Conservation (phyloP, 1,284 basidiomycete species). For the Trichosporon ovoides region DNA sequence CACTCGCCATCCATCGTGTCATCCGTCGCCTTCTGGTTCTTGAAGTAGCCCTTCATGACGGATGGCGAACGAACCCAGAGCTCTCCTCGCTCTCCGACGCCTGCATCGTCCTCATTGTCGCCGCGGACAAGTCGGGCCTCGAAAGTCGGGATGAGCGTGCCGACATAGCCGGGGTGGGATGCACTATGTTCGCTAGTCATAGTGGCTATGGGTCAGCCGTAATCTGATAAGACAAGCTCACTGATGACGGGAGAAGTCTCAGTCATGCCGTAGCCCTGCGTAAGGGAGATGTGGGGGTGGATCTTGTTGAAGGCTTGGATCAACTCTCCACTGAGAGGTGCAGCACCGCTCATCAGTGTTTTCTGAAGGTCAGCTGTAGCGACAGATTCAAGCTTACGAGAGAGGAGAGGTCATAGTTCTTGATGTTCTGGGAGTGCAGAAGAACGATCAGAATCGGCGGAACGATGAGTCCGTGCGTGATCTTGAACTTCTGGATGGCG, state of each 20-base stretch:
- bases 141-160: constrained; percentile 68
- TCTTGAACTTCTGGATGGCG: constrained; percentile 64
- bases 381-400: neutral
- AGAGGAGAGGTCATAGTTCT: constrained; percentile 61
- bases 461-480: constrained; percentile 64
- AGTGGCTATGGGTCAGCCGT: constrained; percentile 12
- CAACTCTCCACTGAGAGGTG: constrained; percentile 60
- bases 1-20: constrained; percentile 64
- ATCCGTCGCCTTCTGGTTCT: constrained; percentile 63
- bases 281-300: constrained; percentile 25
- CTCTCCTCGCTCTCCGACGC: constrained; percentile 63
- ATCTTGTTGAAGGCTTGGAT: constrained; percentile 27
- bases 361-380: constrained; percentile 54
- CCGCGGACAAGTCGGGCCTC: constrained; percentile 63
- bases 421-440: constrained; percentile 54
- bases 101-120: constrained; percentile 49
- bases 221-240: constrained; percentile 9
- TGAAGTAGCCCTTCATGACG: constrained; percentile 69
- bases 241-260: constrained; percentile 49
- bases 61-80: constrained; percentile 71
- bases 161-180: constrained; percentile 59
- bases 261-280: constrained; percentile 52
- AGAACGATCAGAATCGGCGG: constrained; percentile 70
- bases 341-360: constrained; percentile 70
- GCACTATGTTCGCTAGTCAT: constrained; percentile 5